phyloP scores from a whole-genome alignment of 805 yeast species.

The Barnettozyma populi region DNA sequence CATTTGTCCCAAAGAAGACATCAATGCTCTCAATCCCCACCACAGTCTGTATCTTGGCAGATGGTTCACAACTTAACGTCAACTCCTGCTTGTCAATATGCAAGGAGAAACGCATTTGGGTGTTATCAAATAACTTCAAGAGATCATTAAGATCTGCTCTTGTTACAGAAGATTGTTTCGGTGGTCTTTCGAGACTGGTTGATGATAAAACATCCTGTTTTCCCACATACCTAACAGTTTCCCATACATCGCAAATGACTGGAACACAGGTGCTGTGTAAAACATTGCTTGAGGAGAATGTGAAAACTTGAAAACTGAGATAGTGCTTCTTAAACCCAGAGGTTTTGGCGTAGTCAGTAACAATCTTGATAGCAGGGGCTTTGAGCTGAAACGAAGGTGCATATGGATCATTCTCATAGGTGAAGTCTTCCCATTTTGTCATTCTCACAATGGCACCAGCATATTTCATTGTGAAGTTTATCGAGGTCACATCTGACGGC shows the following conservation, averaged over 20 bases:
- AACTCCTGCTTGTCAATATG: constrained; percentile 68
- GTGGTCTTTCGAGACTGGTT: neutral
- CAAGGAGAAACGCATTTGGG: constrained; percentile 59
- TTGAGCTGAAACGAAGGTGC: constrained; percentile 54
- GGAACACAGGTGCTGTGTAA: constrained; percentile 76
- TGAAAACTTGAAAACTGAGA: constrained; percentile 47
- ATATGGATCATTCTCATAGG: constrained; percentile 26
- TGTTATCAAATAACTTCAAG: constrained; percentile 42
- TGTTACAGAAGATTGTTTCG: constrained; percentile 3
- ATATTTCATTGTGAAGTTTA: constrained; percentile 51
- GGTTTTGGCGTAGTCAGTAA: constrained; percentile 46
- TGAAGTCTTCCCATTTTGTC: constrained; percentile 34
- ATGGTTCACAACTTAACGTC: constrained; percentile 85
- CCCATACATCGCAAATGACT: constrained; percentile 54
- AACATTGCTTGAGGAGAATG: constrained; percentile 67
- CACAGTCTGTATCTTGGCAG: constrained; percentile 85
- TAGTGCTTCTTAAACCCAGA: constrained; percentile 36
- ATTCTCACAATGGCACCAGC: constrained; percentile 62
- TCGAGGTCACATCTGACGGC: constrained; percentile 27
- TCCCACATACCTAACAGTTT: constrained; percentile 45
- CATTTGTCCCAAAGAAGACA: constrained; percentile 49
- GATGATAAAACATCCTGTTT: constrained; percentile 14
- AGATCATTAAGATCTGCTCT: constrained; percentile 26
- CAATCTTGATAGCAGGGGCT: constrained; percentile 68
- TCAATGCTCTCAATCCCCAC: constrained; percentile 68